These are phyloP conservation scores for Geotrichum reessii DNA, from an alignment of 1,139 yeast genomes.

Conservation along the genomic window DNA sequence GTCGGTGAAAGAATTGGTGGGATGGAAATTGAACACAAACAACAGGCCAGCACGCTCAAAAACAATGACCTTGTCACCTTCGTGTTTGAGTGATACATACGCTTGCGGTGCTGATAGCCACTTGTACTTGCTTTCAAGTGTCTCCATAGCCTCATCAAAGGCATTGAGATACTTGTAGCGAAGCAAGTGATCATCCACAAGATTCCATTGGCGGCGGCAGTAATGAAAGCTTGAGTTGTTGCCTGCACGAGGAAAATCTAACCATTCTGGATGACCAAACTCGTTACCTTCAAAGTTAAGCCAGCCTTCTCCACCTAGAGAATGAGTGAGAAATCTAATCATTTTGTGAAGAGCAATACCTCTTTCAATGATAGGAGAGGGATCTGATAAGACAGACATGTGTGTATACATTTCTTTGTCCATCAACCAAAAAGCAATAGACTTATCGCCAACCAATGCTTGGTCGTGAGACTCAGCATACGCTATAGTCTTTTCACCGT, in stretches of 20 bases:
- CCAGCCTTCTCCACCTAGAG: slow-evolving; percentile 94
- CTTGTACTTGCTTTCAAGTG: slow-evolving; percentile 59
- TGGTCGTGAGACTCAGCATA: slow-evolving; percentile 97
- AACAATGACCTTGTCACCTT: slow-evolving; percentile 78
- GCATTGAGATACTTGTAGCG: slow-evolving; percentile 71
- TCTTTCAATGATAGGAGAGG: slow-evolving; percentile 75
- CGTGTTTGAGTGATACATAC: slow-evolving; percentile 81
- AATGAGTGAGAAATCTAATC: slow-evolving; percentile 78
- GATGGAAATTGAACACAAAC: slow-evolving; percentile 86
- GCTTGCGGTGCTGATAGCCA: slow-evolving; percentile 79
- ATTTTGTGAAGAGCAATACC: slow-evolving; percentile 87
- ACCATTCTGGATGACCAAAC: slow-evolving; percentile 98
- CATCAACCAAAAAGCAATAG: slow-evolving; percentile 96
- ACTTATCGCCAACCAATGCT: slow-evolving; percentile 95
- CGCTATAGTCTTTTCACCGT: slow-evolving; percentile 83
- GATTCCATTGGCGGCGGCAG: slow-evolving; percentile 89
- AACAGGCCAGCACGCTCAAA: slow-evolving; percentile 83
- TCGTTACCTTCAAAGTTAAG: slow-evolving; percentile 96
- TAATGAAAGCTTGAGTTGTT: slow-evolving; percentile 85
- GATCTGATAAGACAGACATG: slow-evolving; percentile 72
- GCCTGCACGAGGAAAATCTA: slow-evolving; percentile 91
- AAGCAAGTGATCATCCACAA: slow-evolving; percentile 70
- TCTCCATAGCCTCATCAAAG: slow-evolving; percentile 83
- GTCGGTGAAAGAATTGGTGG: slow-evolving; percentile 74
- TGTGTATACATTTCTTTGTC: slow-evolving; percentile 97